Percentiles rank a stretch among this genome's conserved stretches.
Evolutionary conservation across 331 rosid species (phyloP).

Genomic region (Quercus lobata): DNA sequence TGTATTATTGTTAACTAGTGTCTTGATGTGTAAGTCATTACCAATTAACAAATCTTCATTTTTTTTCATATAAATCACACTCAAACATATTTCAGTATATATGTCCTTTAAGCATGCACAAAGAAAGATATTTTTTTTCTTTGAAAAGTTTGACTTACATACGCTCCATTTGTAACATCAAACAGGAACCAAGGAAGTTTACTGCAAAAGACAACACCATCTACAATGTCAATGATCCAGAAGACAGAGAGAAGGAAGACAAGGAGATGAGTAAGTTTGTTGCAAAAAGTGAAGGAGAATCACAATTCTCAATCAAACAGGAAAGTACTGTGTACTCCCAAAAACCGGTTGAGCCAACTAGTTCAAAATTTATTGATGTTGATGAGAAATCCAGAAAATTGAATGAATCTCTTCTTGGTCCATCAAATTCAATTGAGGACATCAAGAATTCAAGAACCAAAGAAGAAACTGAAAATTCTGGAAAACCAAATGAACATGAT

Average conservation of each 20-base stretch:
- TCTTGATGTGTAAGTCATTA: not conserved
- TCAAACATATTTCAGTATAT: not conserved
- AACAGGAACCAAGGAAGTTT: constrained; percentile 26
- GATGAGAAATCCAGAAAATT: constrained; percentile 6
- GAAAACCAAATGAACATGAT: not conserved
- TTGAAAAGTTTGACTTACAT: not conserved
- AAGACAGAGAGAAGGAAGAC: constrained; percentile 3
- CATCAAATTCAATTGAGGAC: not conserved
- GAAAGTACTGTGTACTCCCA: constrained; percentile 1
- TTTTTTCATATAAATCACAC: not conserved
- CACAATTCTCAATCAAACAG: constrained; percentile 3
- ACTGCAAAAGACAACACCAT: constrained; percentile 19
- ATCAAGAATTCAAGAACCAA: not conserved
- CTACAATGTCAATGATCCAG: constrained; percentile 13
- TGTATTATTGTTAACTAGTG: not conserved
- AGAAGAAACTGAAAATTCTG: not conserved
- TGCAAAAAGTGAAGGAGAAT: constrained; percentile 16
- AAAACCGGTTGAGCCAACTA: not conserved
- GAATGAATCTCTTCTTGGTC: constrained; percentile 16
- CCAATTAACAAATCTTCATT: not conserved
- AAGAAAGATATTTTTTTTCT: not conserved
- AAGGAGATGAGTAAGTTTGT: constrained; percentile 11
- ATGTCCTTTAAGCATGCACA: not conserved
- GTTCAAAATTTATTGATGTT: not conserved
- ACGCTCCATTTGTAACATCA: constrained; percentile 2